Evolutionary conservation across 495 filamentous ascomycete genomes (phyloP).

Genomic region (Neurospora intermedia): DNA sequence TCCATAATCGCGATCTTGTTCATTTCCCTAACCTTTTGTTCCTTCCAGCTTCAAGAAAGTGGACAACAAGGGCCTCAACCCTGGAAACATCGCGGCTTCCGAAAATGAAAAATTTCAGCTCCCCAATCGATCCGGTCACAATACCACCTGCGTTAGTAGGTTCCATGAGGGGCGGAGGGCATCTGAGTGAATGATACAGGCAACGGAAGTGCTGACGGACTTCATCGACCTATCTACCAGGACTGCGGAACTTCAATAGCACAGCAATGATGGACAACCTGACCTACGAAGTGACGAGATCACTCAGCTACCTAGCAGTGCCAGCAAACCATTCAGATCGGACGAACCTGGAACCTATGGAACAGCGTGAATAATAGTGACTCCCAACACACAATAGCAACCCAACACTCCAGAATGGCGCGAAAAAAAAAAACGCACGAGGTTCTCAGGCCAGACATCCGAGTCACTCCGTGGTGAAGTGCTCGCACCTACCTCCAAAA

Average conservation of each 20-base stretch:
- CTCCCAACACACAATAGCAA: not conserved
- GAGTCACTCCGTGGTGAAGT: not conserved
- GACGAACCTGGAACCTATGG: not conserved
- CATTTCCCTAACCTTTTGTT: not conserved
- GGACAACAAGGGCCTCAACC: not conserved
- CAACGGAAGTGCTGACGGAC: not conserved
- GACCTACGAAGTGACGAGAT: not conserved
- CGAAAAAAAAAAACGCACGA: not conserved
- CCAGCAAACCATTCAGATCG: not conserved
- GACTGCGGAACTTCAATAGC: not conserved
- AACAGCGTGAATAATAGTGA: not conserved
- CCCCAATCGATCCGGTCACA: not conserved
- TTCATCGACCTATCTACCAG: not conserved
- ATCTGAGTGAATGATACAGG: not conserved
- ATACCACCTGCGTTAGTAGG: not conserved
- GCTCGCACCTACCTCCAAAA: not conserved
- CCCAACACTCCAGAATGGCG: not conserved
- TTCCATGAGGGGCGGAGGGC: not conserved
- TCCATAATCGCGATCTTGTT: not conserved
- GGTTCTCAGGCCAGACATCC: not conserved
- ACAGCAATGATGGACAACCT: not conserved
- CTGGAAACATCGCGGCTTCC: not conserved
- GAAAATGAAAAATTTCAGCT: not conserved
- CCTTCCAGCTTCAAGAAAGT: not conserved
- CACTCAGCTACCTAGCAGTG: no score